A percentile compares a stretch with the other conserved stretches of the same genome.
These are phyloP conservation scores for Limnanthes douglasii DNA, from an alignment of 345 rosid species.

Conservation along the genomic window DNA sequence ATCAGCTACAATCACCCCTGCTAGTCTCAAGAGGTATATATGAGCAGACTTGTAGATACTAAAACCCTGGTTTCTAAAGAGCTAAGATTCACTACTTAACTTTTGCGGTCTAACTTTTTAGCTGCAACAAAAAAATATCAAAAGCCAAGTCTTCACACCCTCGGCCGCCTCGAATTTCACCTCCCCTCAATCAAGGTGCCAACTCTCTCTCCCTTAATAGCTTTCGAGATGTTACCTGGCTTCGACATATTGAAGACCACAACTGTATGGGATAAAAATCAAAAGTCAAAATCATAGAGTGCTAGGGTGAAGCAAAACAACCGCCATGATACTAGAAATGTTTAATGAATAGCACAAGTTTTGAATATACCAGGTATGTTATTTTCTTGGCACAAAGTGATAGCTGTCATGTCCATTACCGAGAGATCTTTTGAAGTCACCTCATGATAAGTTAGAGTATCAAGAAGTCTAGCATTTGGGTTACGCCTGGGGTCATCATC, in stretches of 20 bases:
- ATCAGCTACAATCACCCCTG: no score
- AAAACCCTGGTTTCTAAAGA: no score
- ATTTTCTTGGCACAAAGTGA: slow-evolving; percentile 91
- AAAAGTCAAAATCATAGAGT: not conserved
- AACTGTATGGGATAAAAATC: slow-evolving; percentile 27
- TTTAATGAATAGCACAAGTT: not conserved
- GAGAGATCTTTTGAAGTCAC: slow-evolving; percentile 86
- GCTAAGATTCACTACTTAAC: no score
- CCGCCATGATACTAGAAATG: not conserved
- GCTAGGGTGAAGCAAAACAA: not conserved
- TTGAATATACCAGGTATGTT: slow-evolving; percentile 65
- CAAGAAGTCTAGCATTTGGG: slow-evolving; percentile 73
- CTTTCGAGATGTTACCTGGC: slow-evolving; percentile 76
- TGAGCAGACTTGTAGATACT: no score
- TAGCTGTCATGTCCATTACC: slow-evolving; percentile 97
- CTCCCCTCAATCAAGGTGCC: slow-evolving; percentile 78
- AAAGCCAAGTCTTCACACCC: no score
- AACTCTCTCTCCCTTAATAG: slow-evolving; percentile 79
- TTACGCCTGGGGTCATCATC: slow-evolving; percentile 74
- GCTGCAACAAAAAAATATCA: no score
- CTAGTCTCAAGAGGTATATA: no score
- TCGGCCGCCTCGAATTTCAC: slow-evolving; percentile 25
- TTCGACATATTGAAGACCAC: slow-evolving; percentile 77
- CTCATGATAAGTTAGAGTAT: slow-evolving; percentile 64
- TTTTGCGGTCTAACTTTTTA: no score